These are phyloP conservation scores for Lactarius pseudohatsudake DNA, from an alignment of 768 basidiomycete genomes.

Conservation along the genomic window DNA sequence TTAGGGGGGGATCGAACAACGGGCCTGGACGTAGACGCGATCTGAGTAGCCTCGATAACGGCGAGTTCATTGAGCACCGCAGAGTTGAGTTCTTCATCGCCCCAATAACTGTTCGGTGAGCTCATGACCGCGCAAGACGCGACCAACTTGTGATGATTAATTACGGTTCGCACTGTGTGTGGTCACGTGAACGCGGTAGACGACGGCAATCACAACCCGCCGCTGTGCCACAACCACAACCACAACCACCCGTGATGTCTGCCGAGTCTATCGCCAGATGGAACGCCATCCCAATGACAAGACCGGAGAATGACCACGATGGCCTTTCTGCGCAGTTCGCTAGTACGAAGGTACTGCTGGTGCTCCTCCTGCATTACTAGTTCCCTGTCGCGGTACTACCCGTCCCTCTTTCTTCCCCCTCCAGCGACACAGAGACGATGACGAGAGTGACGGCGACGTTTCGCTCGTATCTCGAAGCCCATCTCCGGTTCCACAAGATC, in stretches of 20 bases:
- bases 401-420: constrained; percentile 44
- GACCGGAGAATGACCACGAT: constrained; percentile 32
- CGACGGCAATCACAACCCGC: neutral
- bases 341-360: constrained; percentile 33
- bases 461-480: constrained; percentile 75
- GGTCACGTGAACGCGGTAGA: constrained; percentile 22
- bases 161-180: neutral
- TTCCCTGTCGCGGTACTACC: constrained; percentile 25
- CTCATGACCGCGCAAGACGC: constrained; percentile 48
- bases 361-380: constrained; percentile 50
- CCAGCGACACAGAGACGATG: constrained; percentile 60
- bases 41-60: constrained; percentile 64
- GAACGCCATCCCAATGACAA: constrained; percentile 63
- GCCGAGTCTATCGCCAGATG: constrained; percentile 63
- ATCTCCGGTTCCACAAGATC: constrained; percentile 53
- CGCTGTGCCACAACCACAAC: neutral
- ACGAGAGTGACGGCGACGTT: constrained; percentile 62
- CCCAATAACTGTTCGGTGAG: constrained; percentile 70
- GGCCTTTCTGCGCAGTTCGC: constrained; percentile 4
- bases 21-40: constrained; percentile 29
- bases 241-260: constrained; percentile 48
- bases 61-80: constrained; percentile 62
- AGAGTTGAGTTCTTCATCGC: constrained; percentile 55
- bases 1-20: constrained; percentile 29
- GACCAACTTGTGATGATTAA: neutral